Evolutionary conservation across 768 basidiomycete genomes (phyloP).

Genomic region (Candolleomyces aberdarensis): DNA sequence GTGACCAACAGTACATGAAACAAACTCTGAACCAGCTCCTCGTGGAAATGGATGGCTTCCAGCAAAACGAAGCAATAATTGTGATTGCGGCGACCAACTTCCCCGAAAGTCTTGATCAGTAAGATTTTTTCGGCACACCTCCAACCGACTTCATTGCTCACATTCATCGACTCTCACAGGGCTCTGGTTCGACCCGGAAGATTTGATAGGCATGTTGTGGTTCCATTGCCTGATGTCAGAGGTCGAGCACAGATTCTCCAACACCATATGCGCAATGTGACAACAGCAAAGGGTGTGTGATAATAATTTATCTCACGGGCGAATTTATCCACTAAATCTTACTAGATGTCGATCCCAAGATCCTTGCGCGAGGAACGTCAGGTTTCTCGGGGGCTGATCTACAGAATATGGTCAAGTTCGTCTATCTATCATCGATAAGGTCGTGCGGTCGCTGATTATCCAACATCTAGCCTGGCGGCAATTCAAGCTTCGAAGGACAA

Average conservation of each 20-base stretch:
- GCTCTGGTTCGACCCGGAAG: conserved; percentile 95
- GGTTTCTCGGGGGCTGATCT: conserved; percentile 97
- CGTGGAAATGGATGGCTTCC: conserved; percentile 97
- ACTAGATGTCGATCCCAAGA: conserved; percentile 76
- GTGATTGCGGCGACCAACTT: conserved; percentile 98
- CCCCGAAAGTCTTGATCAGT: conserved; percentile 91
- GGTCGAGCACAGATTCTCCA: conserved; percentile 90
- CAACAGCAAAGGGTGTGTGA: conserved; percentile 50
- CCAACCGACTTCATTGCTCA: not conserved
- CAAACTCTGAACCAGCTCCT: conserved; percentile 95
- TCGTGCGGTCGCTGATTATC: conserved; percentile 6
- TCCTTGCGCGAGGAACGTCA: conserved; percentile 90
- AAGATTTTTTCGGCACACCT: conserved; percentile 24
- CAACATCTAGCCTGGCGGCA: conserved; percentile 68
- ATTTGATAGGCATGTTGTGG: conserved; percentile 90
- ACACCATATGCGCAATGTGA: conserved; percentile 87
- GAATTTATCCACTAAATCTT: conserved; percentile 7
- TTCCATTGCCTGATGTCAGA: conserved; percentile 92
- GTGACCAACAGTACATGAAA: conserved; percentile 87
- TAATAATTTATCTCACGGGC: not conserved
- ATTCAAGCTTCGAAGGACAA: conserved; percentile 91
- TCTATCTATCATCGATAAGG: conserved; percentile 13
- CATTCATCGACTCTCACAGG: conserved; percentile 34
- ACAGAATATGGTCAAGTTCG: conserved; percentile 94
- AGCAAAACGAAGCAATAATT: conserved; percentile 89